Percentiles rank a stretch among this genome's conserved stretches.
Conservation (phyloP, 1,284 basidiomycete genomes). For the Pisolithus thermaeus region DNA sequence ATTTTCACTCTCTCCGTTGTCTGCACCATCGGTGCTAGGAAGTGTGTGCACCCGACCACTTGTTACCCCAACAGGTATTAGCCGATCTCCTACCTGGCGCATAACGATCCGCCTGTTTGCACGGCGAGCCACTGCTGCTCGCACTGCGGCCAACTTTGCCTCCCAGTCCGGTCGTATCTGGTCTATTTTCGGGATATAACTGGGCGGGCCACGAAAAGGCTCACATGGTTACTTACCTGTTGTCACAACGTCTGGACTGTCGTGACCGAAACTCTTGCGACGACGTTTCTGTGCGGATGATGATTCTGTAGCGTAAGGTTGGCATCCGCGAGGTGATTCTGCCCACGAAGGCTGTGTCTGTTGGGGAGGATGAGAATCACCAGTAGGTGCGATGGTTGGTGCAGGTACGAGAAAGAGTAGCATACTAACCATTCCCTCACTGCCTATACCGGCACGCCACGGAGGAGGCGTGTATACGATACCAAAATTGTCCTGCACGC, state of each 20-base stretch:
- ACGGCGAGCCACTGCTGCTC: slow-evolving; percentile 80
- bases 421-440: slow-evolving; percentile 56
- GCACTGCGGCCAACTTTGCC: slow-evolving; percentile 82
- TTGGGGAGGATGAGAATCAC: slow-evolving; percentile 9
- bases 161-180: slow-evolving; percentile 96
- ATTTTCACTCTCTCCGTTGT: slow-evolving; percentile 37
- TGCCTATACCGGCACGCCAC: slow-evolving; percentile 70
- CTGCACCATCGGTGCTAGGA: slow-evolving; percentile 44
- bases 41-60: slow-evolving; percentile 70
- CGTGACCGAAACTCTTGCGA: slow-evolving; percentile 71
- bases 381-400: slow-evolving; percentile 4
- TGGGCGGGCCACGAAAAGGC: slow-evolving; percentile 8
- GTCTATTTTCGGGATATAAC: slow-evolving; percentile 42
- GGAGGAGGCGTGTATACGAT: slow-evolving; percentile 83
- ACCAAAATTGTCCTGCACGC: slow-evolving; percentile 95
- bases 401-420: slow-evolving; percentile 1
- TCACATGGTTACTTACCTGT: slow-evolving; percentile 49
- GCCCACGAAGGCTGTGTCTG: slow-evolving; percentile 38
- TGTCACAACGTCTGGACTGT: slow-evolving; percentile 85
- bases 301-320: slow-evolving; percentile 30
- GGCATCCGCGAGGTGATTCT: slow-evolving; percentile 43
- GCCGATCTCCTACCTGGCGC: slow-evolving; percentile 95
- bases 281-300: slow-evolving; percentile 59
- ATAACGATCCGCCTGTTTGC: slow-evolving; percentile 97
- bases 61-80: slow-evolving; percentile 95